Evolutionary conservation across 805 yeast genomes (phyloP).

Genomic region (Wickerhamomyces pijperi): DNA sequence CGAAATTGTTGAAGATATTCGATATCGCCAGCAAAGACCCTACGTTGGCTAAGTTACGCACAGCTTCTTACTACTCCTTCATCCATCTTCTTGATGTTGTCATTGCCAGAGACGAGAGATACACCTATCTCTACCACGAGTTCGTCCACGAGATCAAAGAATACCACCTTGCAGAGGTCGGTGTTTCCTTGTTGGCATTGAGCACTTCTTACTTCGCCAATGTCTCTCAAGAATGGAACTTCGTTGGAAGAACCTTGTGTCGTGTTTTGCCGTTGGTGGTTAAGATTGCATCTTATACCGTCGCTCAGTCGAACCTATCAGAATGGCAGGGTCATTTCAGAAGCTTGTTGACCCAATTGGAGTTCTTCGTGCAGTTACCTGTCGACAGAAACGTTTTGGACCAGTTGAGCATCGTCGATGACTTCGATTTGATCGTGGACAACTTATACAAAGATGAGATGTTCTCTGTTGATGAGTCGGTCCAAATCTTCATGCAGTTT

Average conservation of each 20-base stretch:
- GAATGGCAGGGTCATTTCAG: constrained; percentile 20
- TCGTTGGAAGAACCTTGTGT: constrained; percentile 53
- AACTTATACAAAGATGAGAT: constrained; percentile 24
- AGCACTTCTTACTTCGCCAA: constrained; percentile 35
- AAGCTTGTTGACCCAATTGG: constrained; percentile 22
- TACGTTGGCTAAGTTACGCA: constrained; percentile 16
- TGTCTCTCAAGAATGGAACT: constrained; percentile 47
- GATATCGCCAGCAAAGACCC: constrained; percentile 11
- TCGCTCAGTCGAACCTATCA: constrained; percentile 10
- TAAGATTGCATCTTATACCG: constrained; percentile 25
- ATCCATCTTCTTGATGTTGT: constrained; percentile 52
- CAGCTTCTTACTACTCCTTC: constrained; percentile 39
- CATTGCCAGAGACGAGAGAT: constrained; percentile 56
- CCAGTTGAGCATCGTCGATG: constrained; percentile 52
- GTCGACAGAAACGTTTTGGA: constrained; percentile 41
- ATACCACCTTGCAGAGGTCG: constrained; percentile 34
- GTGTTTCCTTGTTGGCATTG: constrained; percentile 35
- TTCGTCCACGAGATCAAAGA: constrained; percentile 25
- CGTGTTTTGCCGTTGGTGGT: constrained; percentile 44
- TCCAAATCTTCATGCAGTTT: constrained; percentile 32
- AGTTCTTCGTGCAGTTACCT: constrained; percentile 34
- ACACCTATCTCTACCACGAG: constrained; percentile 42
- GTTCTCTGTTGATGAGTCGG: constrained; percentile 27
- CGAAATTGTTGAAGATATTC: constrained; percentile 26
- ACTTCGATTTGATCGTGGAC: constrained; percentile 42